Evolutionary conservation across 371 early-diverging fungal species (phyloP).

Genomic region (Mucor mucedo): DNA sequence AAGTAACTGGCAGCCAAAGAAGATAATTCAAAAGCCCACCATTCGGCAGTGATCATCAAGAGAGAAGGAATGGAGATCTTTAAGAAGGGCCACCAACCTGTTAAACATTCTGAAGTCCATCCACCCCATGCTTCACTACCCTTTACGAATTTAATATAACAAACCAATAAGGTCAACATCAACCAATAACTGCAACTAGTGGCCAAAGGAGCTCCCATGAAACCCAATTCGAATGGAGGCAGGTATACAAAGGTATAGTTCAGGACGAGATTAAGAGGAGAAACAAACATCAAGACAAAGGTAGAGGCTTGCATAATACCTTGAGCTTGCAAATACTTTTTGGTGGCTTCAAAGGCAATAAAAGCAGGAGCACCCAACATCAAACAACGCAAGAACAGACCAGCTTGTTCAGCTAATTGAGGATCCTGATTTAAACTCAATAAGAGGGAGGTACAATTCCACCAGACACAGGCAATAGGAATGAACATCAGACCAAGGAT

Average conservation of each 20-base stretch:
- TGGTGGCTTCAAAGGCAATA: conserved; percentile 78
- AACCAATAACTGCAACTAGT: conserved; percentile 74
- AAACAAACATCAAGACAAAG: conserved; percentile 64
- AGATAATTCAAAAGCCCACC: conserved; percentile 74
- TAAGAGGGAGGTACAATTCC: conserved; percentile 60
- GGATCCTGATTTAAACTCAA: conserved; percentile 46
- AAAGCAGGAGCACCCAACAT: conserved; percentile 76
- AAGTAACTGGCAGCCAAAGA: conserved; percentile 82
- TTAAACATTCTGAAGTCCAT: conserved; percentile 71
- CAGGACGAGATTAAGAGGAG: conserved; percentile 73
- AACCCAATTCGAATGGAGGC: conserved; percentile 67
- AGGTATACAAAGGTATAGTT: conserved; percentile 78
- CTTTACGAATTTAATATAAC: conserved; percentile 68
- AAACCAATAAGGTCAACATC: conserved; percentile 57
- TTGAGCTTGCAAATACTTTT: conserved; percentile 84
- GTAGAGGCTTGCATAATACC: conserved; percentile 82
- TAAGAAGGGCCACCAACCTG: conserved; percentile 67
- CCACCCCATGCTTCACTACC: conserved; percentile 82
- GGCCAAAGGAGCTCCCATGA: conserved; percentile 83
- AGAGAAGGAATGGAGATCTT: conserved; percentile 71
- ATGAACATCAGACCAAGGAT: conserved; percentile 67
- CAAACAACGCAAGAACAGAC: conserved; percentile 64
- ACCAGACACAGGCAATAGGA: conserved; percentile 81
- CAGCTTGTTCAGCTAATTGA: conserved; percentile 40
- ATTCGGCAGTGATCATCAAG: conserved; percentile 74